Evolutionary conservation across 495 filamentous ascomycete genomes (phyloP), one percentile per base, ranked within the genome.

Genomic region (Rhizodiscina lignyota): DNA sequence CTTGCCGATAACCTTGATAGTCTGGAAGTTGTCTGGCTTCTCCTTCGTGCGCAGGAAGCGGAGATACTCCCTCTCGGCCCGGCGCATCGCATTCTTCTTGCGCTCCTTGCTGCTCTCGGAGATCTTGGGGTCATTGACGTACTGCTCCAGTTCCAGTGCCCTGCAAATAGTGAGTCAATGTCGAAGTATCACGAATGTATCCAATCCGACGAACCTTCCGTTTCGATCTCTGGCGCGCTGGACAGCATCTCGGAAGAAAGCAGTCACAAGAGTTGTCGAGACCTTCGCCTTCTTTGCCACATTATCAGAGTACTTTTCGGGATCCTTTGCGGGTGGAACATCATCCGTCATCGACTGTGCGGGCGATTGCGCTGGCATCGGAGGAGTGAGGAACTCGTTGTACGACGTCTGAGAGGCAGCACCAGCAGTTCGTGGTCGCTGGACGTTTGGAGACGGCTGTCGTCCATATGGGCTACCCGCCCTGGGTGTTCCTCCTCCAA

Each of bases 1-100:
- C 68, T 96, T 99, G 49, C 89, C 89, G 49, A 99, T 96, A 44
- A 94, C 81, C 64, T 94, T 96, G 54, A 94, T 68, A 4, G 89
- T 94, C 42, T 73, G 68, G 66, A 94, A 99, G 61, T 96, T 94
- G 36, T 81, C 69, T 4, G 89, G 83, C 48, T 72, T 74, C 48
- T 94, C 83, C 54, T 83, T 84, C 30, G 89, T 94, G 32, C 89
- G 76, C 39, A 94, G 63, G 65, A 96, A 93, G 24, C 89, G 84
- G 37, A 99, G 66, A 58, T 89, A 99, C 38, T 79, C 74, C 8
- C 80, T 83, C 49, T 99, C 89, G 42, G 79, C 79, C 44, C 78
- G 77, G 32, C 79, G 74, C 36, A 83, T 74, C 34, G 72, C 73
- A 35, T 79, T 73, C 52, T 75, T 78, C 48, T 85, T 77, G 48